Base-by-base conservation (phyloP, 73 alveolate species). In the Stentor coeruleus region DNA sequence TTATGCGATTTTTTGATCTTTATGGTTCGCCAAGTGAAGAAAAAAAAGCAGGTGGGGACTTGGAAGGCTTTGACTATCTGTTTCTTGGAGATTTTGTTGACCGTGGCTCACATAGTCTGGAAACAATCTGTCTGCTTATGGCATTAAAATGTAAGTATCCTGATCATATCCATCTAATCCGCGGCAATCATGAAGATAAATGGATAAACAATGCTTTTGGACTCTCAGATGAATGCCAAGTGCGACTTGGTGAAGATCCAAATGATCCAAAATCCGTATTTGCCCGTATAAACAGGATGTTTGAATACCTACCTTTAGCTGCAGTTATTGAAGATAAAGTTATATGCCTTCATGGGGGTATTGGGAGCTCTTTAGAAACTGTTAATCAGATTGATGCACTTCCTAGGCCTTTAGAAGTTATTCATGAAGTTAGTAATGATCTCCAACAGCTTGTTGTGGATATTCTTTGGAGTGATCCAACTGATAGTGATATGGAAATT, bases 71-170 rank as follows among this genome's bases (percentile, higher is more conserved):
- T 84, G 97, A 95, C 85, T 96, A 96, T 88, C 85, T 96, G 2
- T 96, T 96, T 89, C 82, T 96, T 11, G 99, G 99, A 36, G 96
- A 96, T 86, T 96, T 89, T 75, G 95, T 93, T 36, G 98, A 95
- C 83, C 94, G 98, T 81, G 99, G 99, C 1, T 81, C 90, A 74
- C 92, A 91, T 74, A 93, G 97, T 30, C 92, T 96, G 28, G 99
- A 96, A 86, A 90, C 94, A 33, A 85, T 96, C 35, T 93, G 97
- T 80, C 88, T 95, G 58, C 86, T 96, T 35, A 81, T 96, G 86
- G 99, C 99, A 6, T 85, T 92, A 59, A 96, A 96, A 80, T 88
- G 94, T 26, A 94, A 93, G 90, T 94, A 92, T 76, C 99, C 99
- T 35, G 90, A 93, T 83, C 90, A 91, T 84, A 92, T 96, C 20